These are phyloP conservation scores for Epicoccum sorghinum DNA, from an alignment of 2,329 filamentous ascomycete genomes.

Conservation along the genomic window DNA sequence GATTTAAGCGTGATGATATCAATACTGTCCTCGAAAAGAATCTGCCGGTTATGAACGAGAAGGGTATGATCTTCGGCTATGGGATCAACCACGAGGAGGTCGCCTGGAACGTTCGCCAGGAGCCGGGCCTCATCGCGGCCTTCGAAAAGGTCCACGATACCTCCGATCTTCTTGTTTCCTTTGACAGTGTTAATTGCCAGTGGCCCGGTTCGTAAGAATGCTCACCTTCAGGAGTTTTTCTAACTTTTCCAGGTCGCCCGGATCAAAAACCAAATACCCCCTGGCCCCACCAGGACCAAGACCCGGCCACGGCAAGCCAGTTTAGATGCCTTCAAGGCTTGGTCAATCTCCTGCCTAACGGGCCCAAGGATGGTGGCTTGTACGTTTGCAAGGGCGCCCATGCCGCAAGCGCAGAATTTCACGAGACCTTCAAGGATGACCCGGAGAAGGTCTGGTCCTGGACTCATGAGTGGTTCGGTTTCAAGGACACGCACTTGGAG, in stretches of 20 bases:
- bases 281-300: not conserved
- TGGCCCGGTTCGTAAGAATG: too few relatives aligned
- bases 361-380: not conserved
- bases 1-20: not conserved
- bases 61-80: constrained; percentile 3
- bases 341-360: not conserved
- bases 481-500: not conserved
- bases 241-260: not conserved
- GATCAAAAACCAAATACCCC: not conserved
- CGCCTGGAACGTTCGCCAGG: not conserved
- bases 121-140: not conserved
- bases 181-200: not conserved
- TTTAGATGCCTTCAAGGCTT: not conserved
- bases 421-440: not conserved
- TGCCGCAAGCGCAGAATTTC: not conserved
- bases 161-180: not conserved
- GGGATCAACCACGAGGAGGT: not conserved
- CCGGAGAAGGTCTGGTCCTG: constrained; percentile 1
- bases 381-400: not conserved
- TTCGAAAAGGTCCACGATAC: not conserved
- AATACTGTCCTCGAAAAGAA: not conserved
- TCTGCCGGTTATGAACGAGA: not conserved
- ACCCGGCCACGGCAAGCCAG: not conserved
- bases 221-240: too few relatives aligned
- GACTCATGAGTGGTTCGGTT: constrained; percentile 3